Evolutionary conservation across 257 asterid species (phyloP), one percentile per base, ranked within the genome.

Genomic region (Coffea canephora): DNA sequence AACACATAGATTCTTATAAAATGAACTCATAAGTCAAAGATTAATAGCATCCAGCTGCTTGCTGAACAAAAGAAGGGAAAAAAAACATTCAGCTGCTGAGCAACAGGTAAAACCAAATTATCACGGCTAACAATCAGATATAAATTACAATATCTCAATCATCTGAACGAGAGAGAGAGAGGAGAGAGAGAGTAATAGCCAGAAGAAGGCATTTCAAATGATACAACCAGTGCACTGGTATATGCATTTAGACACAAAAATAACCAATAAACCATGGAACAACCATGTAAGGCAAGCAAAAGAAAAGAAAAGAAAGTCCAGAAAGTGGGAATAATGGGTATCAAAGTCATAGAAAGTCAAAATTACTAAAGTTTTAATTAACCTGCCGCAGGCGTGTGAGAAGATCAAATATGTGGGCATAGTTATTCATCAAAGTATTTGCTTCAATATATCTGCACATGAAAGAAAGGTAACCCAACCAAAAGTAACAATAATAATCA

Each of bases 361-460:
- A 50, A 64, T 67, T 59, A 27, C 50, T 46, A 67, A 23, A 70
- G 67, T 77, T 82, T 73, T 46, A 34, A 70, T 66, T 18, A 79
- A 95, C 99, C 98, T 95, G 99, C 67, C 99, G 92, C 76, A 95
- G 90, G 83, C 97, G 97, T 10, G 97, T 93, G 62, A 95, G 90
- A 75, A 95, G 97, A 84, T 91, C 97, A 88, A 95, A 91, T 79
- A 93, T 95, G 89, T 95, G 98, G 45, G 99, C 99, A 77, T 93
- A 95, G 88, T 93, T 95, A 84, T 95, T 95, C 93, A 87, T 74
- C 84, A 91, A 82, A 1, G 97, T 95, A 50, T 92, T 96, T 27
- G 91, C 92, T 39, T 88, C 89, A 70, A 95, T 81, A 72, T 91
- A 95, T 80, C 98, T 95, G 97, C 91, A 88, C 52, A 34, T 34